These are phyloP conservation scores for Apiospora rasikravindrae DNA, from an alignment of 2,329 filamentous ascomycete genomes.

Conservation along the genomic window DNA sequence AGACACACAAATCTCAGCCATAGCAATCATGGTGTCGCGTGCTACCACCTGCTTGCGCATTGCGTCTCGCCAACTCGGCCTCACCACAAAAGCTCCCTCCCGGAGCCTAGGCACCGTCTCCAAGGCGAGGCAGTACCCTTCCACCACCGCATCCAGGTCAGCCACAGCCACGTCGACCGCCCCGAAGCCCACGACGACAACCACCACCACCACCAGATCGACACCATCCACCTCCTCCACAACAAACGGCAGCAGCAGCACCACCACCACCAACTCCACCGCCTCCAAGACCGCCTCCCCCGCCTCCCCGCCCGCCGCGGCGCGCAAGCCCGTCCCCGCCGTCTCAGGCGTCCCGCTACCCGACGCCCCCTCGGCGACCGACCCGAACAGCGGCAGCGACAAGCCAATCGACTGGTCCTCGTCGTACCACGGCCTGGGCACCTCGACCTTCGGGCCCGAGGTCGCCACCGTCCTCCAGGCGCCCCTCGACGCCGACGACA, in stretches of 20 bases:
- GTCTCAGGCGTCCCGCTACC: slow-evolving; percentile 37
- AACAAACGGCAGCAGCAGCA: not conserved
- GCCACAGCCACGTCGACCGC: slow-evolving; percentile 13
- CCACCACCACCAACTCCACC: not conserved
- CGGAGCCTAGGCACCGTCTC: slow-evolving; percentile 1
- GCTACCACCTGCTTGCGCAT: slow-evolving; percentile 8
- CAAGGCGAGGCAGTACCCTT: slow-evolving; percentile 6
- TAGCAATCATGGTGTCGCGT: not conserved
- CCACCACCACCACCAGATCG: slow-evolving; percentile 18
- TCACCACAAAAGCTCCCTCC: not conserved
- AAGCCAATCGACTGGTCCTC: slow-evolving; percentile 75
- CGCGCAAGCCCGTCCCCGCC: slow-evolving; percentile 33
- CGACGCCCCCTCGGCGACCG: slow-evolving; percentile 29
- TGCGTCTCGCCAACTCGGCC: slow-evolving; percentile 9
- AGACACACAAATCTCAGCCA: not conserved
- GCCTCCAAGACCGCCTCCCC: slow-evolving; percentile 23
- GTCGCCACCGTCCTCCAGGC: slow-evolving; percentile 71
- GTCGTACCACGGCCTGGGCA: slow-evolving; percentile 81
- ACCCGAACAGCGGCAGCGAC: slow-evolving; percentile 7
- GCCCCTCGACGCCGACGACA: slow-evolving; percentile 72
- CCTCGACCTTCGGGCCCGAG: slow-evolving; percentile 72
- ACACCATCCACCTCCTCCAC: slow-evolving; percentile 24
- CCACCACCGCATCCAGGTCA: not conserved
- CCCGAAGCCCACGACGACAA: slow-evolving; percentile 23
- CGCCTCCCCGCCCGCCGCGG: slow-evolving; percentile 18